Base-by-base conservation (phyloP, 1,139 yeast species). In the Taphrina communis region DNA sequence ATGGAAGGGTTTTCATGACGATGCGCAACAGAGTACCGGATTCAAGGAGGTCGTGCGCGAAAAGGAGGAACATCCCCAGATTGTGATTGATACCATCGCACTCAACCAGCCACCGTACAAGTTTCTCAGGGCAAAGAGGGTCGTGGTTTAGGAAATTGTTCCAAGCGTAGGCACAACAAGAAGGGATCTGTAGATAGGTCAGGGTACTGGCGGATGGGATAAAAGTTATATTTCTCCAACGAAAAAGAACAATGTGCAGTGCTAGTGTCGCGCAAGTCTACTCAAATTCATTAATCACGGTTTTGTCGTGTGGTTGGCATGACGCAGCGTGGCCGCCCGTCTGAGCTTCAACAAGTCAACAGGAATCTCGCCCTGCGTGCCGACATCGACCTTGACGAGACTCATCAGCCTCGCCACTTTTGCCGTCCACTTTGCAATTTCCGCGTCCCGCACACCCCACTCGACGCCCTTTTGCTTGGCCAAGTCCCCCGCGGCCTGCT, bases 1-100 rank as follows among this genome's bases (percentile, higher is more conserved):
- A 56, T 76, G 78, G 78, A 72, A 73, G 44, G 78, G 78, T 7
- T 76, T 74, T 70, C 78, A 76, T 52, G 76, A 75, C 46, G 76
- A 75, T 48, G 77, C 75, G 7, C 71, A 75, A 36, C 71, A 73
- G 21, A 72, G 75, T 14, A 72, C 73, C 12, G 77, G 78, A 7
- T 75, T 76, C 70, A 65, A 65, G 55, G 67, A 63, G 51, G 67
- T 63, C 56, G 52, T 42, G 21, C 60, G 67, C 9, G 67, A 55
- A 36, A 55, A 63, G 56, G 67, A 63, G 57, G 44, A 46, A 9
- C 46, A 21, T 25, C 67, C 67, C 8, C 61, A 63, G 48, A 38
- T 63, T 12, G 67, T 63, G 56, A 35, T 41, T 35, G 59, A 63
- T 17, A 63, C 67, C 21, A 63, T 63, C 55, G 61, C 59, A 14